Base-by-base conservation (phyloP, 306 rosid genomes). In the Crataegus laevigata region DNA sequence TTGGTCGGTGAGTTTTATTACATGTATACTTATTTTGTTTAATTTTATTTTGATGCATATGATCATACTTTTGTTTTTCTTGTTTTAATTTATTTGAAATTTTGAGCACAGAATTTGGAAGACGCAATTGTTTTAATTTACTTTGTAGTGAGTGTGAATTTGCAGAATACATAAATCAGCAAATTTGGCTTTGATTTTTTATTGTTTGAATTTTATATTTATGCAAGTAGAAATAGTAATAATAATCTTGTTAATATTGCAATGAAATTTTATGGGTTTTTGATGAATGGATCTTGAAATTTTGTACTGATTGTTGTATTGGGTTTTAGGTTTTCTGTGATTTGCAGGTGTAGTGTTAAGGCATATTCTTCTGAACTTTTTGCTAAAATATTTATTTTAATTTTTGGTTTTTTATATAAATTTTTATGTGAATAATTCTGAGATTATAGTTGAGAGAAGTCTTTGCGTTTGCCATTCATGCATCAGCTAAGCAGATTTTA, bases 1-100 rank as follows among this genome's bases (percentile, higher is more conserved):
- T 21, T 65, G 82, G 78, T 84, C 87, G 88, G 89, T 92, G 79
- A 88, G 91, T 81, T 69, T 76, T 71, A 71, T 42, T 63, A 45
- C 69, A 43, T 71, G 8, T 45, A 36, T 57, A 55, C 14, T 65
- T 54, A 8, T 80, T 78, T 13, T 55, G n/a, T 11, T 65, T n/a
- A 17, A 9, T 34, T 34, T 30, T 29, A 36, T 5, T 77, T 30
- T 32, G 68, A 60, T 59, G 42, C 36, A 28, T 72, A 50, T 69
- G 21, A 40, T 78, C 66, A n/a, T 67, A 24, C 62, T 15, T 36
- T 34, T 34, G 38, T 60, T 65, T 82, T 25, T 10, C 8, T 50
- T 62, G 63, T 73, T 66, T 29, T 72, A 28, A n/a, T 72, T 68
- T 60, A 5, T 45, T 45, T 67, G 18, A 47, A 47, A 5, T 47